A percentile compares a stretch with the other conserved stretches of the same genome.
Evolutionary conservation across 1,284 basidiomycete genomes (phyloP).

Genomic region (Pseudozyma tsukubaensis): DNA sequence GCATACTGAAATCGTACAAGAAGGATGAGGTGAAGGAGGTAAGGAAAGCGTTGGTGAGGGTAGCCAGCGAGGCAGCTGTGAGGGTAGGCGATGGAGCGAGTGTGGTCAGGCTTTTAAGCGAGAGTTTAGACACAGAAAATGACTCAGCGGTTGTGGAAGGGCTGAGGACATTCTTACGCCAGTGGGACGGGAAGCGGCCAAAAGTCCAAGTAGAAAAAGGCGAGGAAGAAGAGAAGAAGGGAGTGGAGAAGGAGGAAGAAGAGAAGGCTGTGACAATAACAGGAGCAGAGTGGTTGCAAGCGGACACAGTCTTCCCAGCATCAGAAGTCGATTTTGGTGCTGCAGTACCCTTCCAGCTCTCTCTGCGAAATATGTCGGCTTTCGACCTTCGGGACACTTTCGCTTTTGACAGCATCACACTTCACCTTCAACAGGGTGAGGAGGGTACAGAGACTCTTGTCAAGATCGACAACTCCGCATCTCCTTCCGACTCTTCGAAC

Average conservation of each 20-base stretch:
- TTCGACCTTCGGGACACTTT: conserved; percentile 15
- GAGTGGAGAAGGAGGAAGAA: background rate
- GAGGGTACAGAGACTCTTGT: background rate
- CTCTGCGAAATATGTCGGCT: conserved; percentile 12
- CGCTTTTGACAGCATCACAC: background rate
- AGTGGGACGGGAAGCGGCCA: conserved; percentile 3
- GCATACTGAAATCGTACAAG: conserved; percentile 52
- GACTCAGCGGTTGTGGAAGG: conserved; percentile 12
- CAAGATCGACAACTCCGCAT: conserved; percentile 1
- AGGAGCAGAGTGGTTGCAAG: conserved; percentile 5
- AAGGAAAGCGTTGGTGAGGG: conserved; percentile 19
- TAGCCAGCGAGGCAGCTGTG: conserved; percentile 32
- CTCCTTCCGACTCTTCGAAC: background rate
- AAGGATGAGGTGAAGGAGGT: conserved; percentile 32
- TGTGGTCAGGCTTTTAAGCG: conserved; percentile 16
- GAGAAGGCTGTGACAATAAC: background rate
- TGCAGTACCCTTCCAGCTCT: conserved; percentile 20
- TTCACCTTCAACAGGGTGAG: conserved; percentile 15
- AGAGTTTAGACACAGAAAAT: conserved; percentile 22
- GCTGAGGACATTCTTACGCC: conserved; percentile 10
- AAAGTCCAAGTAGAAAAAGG: background rate
- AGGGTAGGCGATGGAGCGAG: conserved; percentile 21
- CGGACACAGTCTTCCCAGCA: conserved; percentile 14
- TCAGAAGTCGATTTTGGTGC: conserved; percentile 20
- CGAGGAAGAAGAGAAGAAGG: background rate